These are phyloP conservation scores for Salvia sclarea DNA, from an alignment of 305 asterid species.

Conservation along the genomic window DNA sequence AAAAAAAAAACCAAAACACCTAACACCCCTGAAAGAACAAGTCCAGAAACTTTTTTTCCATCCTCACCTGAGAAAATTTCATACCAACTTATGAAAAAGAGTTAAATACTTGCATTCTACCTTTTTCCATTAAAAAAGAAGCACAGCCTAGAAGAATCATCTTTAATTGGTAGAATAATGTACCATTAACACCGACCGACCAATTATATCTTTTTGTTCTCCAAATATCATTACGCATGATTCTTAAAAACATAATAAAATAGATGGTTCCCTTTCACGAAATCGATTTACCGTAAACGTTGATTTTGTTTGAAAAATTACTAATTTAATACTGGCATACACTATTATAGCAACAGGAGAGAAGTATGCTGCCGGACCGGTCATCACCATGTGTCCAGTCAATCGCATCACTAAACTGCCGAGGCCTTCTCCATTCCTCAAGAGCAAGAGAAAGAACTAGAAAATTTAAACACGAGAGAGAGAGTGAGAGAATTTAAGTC, in stretches of 20 bases:
- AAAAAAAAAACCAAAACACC: too few species aligned
- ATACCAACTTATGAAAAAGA: too few species aligned
- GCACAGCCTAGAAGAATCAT: too few species aligned
- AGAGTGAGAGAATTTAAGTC: constrained; percentile 3
- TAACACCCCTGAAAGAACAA: too few species aligned
- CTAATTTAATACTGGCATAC: neutral
- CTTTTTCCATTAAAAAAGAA: too few species aligned
- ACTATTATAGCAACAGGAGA: neutral
- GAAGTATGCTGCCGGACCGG: neutral
- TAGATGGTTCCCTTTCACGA: neutral
- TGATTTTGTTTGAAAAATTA: neutral
- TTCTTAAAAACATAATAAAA: too few species aligned
- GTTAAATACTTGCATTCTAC: too few species aligned
- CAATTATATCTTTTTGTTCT: too few species aligned
- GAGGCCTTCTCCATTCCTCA: neutral
- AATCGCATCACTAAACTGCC: neutral
- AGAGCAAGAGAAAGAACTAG: neutral
- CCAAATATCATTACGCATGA: neutral
- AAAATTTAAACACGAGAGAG: neutral
- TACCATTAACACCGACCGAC: too few species aligned
- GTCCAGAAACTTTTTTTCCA: too few species aligned
- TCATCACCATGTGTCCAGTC: neutral
- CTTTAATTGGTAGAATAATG: too few species aligned
- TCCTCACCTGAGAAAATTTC: too few species aligned
- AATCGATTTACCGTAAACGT: neutral